These are phyloP conservation scores for Kazachstania sp. DNA, from an alignment of 1,139 yeast genomes.

Conservation along the genomic window DNA sequence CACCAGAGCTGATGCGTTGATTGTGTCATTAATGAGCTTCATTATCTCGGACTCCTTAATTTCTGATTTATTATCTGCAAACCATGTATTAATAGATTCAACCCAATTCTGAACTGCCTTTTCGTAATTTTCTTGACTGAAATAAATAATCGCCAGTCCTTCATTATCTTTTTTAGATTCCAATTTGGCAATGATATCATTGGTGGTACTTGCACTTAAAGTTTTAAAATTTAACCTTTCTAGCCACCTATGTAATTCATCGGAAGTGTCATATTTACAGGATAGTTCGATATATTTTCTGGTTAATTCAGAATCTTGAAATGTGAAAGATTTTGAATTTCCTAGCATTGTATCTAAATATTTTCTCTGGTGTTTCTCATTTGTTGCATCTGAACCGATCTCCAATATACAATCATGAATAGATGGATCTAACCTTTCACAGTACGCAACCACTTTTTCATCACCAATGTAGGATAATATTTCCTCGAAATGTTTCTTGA, in stretches of 20 bases:
- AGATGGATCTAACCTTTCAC: constrained; percentile 14
- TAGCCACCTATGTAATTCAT: constrained; percentile 15
- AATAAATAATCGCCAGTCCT: constrained; percentile 16
- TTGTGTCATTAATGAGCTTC: constrained; percentile 9
- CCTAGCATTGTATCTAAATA: constrained; percentile 18
- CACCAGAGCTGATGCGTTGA: constrained; percentile 10
- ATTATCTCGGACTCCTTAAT: constrained; percentile 6
- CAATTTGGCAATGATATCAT: constrained; percentile 9
- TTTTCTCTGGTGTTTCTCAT: constrained; percentile 8
- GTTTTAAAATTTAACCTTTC: constrained; percentile 10
- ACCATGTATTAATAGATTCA: constrained; percentile 13
- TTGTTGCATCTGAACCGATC: not conserved
- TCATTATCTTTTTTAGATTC: constrained; percentile 10
- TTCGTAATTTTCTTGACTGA: constrained; percentile 12
- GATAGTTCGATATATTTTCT: constrained; percentile 14
- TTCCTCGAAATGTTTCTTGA: constrained; percentile 10
- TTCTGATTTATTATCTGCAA: constrained; percentile 3
- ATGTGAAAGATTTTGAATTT: not conserved
- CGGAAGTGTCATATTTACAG: constrained; percentile 9
- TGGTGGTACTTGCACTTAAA: constrained; percentile 6
- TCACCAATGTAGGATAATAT: constrained; percentile 7
- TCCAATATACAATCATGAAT: constrained; percentile 14
- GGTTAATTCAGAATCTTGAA: constrained; percentile 8
- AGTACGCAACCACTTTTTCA: constrained; percentile 7
- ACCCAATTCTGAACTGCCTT: constrained; percentile 14